A percentile compares a stretch with the other conserved stretches of the same genome.
These are phyloP conservation scores for Cladorrhinum sp. DNA, from an alignment of 2,329 filamentous ascomycete species.

Conservation along the genomic window DNA sequence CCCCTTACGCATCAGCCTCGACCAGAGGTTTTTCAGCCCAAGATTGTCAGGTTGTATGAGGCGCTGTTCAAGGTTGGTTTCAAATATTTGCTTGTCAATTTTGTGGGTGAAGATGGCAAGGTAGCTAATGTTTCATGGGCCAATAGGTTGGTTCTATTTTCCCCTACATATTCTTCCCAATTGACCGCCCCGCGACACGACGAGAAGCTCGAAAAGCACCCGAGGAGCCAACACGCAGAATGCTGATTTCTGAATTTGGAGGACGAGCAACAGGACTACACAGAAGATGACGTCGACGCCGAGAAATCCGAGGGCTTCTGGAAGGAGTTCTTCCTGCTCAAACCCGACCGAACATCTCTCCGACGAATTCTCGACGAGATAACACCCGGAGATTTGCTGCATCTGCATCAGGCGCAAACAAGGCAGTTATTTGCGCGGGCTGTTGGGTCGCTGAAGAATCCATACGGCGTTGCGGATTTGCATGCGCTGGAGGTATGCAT, in stretches of 20 bases:
- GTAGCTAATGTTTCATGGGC: neutral
- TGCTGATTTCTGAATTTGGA: conserved; percentile 1
- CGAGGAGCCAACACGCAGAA: neutral
- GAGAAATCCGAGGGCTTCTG: conserved; percentile 89
- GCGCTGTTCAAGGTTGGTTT: conserved; percentile 68
- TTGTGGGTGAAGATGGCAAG: neutral
- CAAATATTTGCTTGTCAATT: neutral
- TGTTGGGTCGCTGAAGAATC: conserved; percentile 63
- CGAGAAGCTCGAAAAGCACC: neutral
- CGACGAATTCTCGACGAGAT: conserved; percentile 67
- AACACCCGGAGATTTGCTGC: conserved; percentile 70
- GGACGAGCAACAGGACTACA: conserved; percentile 14
- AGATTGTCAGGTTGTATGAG: conserved; percentile 88
- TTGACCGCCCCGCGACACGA: neutral
- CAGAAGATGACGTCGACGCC: conserved; percentile 59
- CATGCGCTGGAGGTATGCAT: conserved; percentile 81
- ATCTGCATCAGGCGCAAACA: conserved; percentile 68
- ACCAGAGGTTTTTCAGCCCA: conserved; percentile 88
- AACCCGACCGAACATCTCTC: conserved; percentile 70
- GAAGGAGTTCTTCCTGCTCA: conserved; percentile 90
- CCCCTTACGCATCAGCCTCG: conserved; percentile 89
- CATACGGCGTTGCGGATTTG: conserved; percentile 60
- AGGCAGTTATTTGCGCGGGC: conserved; percentile 75
- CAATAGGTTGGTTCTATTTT: neutral
- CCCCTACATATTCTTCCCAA: conserved; percentile 15